Evolutionary conservation across 2,329 filamentous ascomycete species (phyloP).

Genomic region (Daldinia sp.): DNA sequence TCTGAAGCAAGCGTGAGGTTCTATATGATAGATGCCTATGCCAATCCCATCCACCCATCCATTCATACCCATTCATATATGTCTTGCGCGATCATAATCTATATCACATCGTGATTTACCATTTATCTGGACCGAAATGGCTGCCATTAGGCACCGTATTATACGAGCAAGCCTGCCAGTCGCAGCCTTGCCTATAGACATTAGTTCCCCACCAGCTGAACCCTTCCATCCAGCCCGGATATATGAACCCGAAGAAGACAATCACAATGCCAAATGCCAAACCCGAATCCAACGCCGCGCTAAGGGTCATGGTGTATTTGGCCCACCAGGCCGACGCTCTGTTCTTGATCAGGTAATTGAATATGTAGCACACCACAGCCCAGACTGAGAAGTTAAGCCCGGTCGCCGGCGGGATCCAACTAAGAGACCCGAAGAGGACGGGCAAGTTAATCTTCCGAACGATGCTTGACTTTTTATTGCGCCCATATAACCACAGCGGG

Average conservation of each 20-base stretch:
- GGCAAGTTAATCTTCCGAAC: slow-evolving; percentile 84
- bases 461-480: slow-evolving; percentile 69
- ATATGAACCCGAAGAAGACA: slow-evolving; percentile 89
- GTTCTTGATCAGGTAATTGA: slow-evolving; percentile 81
- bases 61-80: slow-evolving; percentile 2
- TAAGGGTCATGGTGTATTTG: slow-evolving; percentile 91
- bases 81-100: neutral
- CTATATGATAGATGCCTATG: slow-evolving; percentile 17
- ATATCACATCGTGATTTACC: slow-evolving; percentile 55
- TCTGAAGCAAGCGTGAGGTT: slow-evolving; percentile 15
- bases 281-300: slow-evolving; percentile 84
- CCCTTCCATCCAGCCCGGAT: slow-evolving; percentile 77
- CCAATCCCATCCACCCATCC: slow-evolving; percentile 9
- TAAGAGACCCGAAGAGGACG: slow-evolving; percentile 83
- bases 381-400: slow-evolving; percentile 91
- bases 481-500: slow-evolving; percentile 77
- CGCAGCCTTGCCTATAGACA: slow-evolving; percentile 84
- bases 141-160: slow-evolving; percentile 71
- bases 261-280: slow-evolving; percentile 85
- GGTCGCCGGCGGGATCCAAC: slow-evolving; percentile 88
- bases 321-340: slow-evolving; percentile 83
- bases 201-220: slow-evolving; percentile 93
- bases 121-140: slow-evolving; percentile 73
- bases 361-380: slow-evolving; percentile 85
- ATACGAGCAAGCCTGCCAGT: slow-evolving; percentile 85